phyloP scores from a whole-genome alignment of 768 basidiomycete genomes.

The Megacollybia marginata region DNA sequence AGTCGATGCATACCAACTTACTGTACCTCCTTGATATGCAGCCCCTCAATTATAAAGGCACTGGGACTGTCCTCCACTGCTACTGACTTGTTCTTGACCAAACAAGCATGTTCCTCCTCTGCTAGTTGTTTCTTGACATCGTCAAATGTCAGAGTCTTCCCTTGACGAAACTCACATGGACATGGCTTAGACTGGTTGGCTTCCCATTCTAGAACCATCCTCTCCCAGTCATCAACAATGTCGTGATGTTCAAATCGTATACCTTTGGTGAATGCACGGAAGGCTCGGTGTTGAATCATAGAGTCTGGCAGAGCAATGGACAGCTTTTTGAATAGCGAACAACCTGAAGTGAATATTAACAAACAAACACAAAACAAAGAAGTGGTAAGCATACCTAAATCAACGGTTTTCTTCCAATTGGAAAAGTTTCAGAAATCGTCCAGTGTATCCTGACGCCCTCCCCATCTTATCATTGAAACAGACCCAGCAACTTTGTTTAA shows the following conservation, averaged over 20 bases:
- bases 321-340: not conserved
- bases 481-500: constrained; percentile 11
- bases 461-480: constrained; percentile 3
- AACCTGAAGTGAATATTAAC: constrained; percentile 4
- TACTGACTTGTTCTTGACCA: not conserved
- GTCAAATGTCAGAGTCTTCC: not conserved
- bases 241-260: not conserved
- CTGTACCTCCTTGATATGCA: too few relatives aligned
- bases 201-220: not conserved
- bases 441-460: constrained; percentile 14
- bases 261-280: not conserved
- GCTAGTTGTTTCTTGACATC: not conserved
- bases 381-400: not conserved
- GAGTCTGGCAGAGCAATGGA: not conserved
- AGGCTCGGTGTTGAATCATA: not conserved
- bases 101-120: not conserved
- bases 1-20: too few relatives aligned
- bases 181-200: not conserved
- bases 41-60: too few relatives aligned
- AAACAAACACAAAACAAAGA: too few relatives aligned
- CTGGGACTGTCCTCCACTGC: too few relatives aligned
- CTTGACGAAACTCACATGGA: not conserved
- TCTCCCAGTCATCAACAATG: not conserved
- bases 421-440: constrained; percentile 16
- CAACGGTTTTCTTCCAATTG: constrained; percentile 17